Base-by-base conservation (phyloP, 768 basidiomycete genomes). In the Leccinum truebloodii region DNA sequence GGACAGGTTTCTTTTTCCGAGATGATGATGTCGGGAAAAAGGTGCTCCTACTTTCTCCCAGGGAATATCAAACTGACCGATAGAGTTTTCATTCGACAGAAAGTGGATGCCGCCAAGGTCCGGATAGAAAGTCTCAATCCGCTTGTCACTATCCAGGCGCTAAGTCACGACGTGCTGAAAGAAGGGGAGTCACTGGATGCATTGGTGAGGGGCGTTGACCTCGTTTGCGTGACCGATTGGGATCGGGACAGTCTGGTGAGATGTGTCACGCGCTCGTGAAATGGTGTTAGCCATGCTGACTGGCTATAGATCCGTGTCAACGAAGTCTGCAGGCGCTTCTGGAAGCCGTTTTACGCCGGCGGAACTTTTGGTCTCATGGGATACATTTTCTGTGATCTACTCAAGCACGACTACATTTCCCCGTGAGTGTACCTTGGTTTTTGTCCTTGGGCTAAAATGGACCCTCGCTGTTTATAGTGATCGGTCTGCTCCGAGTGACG, bases 371-470 rank as follows among this genome's bases (percentile, higher is more conserved):
- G 96, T 22, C 79, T 95, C 60, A 78, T 87, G 51, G 96, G 96
- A 16, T 99, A 94, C 75, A 93, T 97, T 68, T 97, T 98, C 71
- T 94, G 93, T 63, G 95, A 98, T 72, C 81, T 99, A 58, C 79
- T 95, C 59, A 81, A 84, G 58, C 96, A 97, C 68, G 88, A 94
- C 62, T 94, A 89, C 73, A 85, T 97, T 63, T 78, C 87, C 51
- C 85, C 88, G 96, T 95, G 76, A 77, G 95, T 74, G 44, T 41
- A 52, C 39, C 50, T 26, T 26, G 41, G n/a, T 52, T 32, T 28
- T 59, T 7, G 59, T 52, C 52, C 51, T 54, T 60, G 10, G 14
- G 58, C 59, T 62, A 55, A 63, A 52, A 51, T 46, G 35, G 30
- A 52, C 50, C 22, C 44, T 63, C 62, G 65, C 63, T 50, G 24